phyloP scores from a whole-genome alignment of 176 grass and related monocot species.

The Hsuehochloa calcarea region DNA sequence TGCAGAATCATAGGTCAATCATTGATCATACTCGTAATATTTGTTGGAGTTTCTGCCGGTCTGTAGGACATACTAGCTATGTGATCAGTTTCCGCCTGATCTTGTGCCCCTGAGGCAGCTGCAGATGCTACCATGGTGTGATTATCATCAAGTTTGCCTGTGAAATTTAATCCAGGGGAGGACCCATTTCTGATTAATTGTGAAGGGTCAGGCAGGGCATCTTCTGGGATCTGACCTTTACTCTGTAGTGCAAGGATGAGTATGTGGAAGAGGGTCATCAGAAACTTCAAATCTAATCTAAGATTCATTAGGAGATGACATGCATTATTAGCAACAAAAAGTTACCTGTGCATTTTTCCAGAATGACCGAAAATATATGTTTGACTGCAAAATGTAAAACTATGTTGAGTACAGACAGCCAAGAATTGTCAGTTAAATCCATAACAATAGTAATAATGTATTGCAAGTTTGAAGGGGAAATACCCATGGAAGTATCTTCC shows the following conservation, averaged over 20 bases:
- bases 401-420: conserved; percentile 33
- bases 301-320: not conserved
- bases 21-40: conserved; percentile 45
- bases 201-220: conserved; percentile 51
- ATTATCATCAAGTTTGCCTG: conserved; percentile 53
- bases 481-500: conserved; percentile 93
- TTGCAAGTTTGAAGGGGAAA: conserved; percentile 9
- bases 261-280: conserved; percentile 6
- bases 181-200: conserved; percentile 65
- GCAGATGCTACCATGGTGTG: conserved; percentile 44
- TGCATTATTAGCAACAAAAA: conserved; percentile 28
- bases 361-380: conserved; percentile 92
- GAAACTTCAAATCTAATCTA: not conserved
- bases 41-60: conserved; percentile 47
- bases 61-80: conserved; percentile 46
- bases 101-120: conserved; percentile 49
- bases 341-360: conserved; percentile 92
- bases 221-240: conserved; percentile 61
- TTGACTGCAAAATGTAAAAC: conserved; percentile 73
- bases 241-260: conserved; percentile 43
- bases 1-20: conserved; percentile 20
- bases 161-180: conserved; percentile 55
- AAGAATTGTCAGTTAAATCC: conserved; percentile 27
- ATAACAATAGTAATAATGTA: conserved; percentile 1
- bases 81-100: conserved; percentile 49